Base-by-base conservation (phyloP, 805 yeast species). In the Metschnikowia drakensbergensis region DNA sequence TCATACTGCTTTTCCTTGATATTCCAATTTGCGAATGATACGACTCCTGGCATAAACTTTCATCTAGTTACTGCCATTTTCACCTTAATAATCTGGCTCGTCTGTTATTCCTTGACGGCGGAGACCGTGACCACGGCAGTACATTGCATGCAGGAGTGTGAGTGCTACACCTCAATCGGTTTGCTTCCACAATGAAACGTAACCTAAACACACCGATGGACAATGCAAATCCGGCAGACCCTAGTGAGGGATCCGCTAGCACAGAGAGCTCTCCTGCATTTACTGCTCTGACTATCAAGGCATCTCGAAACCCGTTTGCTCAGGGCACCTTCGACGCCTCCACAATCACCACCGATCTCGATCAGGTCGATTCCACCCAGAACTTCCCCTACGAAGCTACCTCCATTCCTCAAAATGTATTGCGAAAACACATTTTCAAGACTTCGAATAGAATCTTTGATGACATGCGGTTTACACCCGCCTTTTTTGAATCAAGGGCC, bases 401-500 rank as follows among this genome's bases (percentile, higher is more conserved):
- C 9, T 32, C 39, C 23, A 47, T 57, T 29, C 46, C 57, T 8
- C 53, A 43, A 13, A 46, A 46, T n/a, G 31, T n/a, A 6, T 46
- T 57, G 39, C 47, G 49, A 39, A 30, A 17, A 28, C 32, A 17
- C 65, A 76, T 67, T 3, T 80, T 80, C 65, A 86, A 86, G 57
- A 84, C 92, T 0, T 65, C 83, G 5, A 86, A 86, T 57, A 69
- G 92, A 47, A 69, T 86, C 22, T 56, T 85, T 23, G 89, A 84
- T 60, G 92, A 86, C 58, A 59, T 86, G 29, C 67, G 53, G 43
- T 53, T 52, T 46, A 53, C 64, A 8, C 54, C 61, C 8, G 58
- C 60, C 27, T 52, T 50, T 27, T 34, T 43, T 6, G 40, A 39
- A 23, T 13, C 27, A 17, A 50, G 40, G 37, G 32, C 28, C 6